A percentile compares a stretch with the other conserved stretches of the same genome.
Conservation (phyloP, 2,329 filamentous ascomycete genomes). For the Sporothrix sp. region DNA sequence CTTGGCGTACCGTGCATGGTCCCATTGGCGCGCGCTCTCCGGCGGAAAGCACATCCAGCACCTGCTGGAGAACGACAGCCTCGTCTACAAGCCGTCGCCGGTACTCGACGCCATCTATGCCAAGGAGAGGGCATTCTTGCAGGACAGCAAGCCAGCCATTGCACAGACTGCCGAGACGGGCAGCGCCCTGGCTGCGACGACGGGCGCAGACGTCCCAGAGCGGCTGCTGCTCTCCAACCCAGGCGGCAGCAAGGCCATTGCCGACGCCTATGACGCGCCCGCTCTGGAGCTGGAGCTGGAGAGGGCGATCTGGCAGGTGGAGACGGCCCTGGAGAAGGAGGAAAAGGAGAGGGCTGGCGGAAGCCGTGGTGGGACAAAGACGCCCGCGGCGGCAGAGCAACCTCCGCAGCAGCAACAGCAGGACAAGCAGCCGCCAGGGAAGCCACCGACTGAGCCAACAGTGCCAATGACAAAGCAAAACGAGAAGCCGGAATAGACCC, state of each 20-base stretch:
- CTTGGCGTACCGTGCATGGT: slow-evolving; percentile 81
- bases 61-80: slow-evolving; percentile 62
- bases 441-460: not conserved
- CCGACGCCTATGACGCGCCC: slow-evolving; percentile 52
- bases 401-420: not conserved
- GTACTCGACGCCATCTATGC: slow-evolving; percentile 66
- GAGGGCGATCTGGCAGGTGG: slow-evolving; percentile 65
- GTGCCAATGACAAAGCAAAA: not conserved
- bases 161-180: slow-evolving; percentile 18
- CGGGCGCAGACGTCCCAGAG: slow-evolving; percentile 27
- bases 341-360: slow-evolving; percentile 14
- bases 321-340: slow-evolving; percentile 36
- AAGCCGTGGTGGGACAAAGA: not conserved
- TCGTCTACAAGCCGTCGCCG: slow-evolving; percentile 55
- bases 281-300: slow-evolving; percentile 65
- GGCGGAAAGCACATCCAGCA: slow-evolving; percentile 81
- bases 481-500: not conserved
- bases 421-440: not conserved
- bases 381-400: not conserved
- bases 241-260: slow-evolving; percentile 25
- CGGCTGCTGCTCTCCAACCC: slow-evolving; percentile 31
- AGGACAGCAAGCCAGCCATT: slow-evolving; percentile 17
- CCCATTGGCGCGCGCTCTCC: slow-evolving; percentile 75
- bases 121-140: slow-evolving; percentile 20
- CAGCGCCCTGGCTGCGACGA: slow-evolving; percentile 10